Percentiles rank a stretch among this genome's conserved stretches.
Evolutionary conservation across 2,329 filamentous ascomycete genomes (phyloP).

Genomic region (Peltaster fructicola): DNA sequence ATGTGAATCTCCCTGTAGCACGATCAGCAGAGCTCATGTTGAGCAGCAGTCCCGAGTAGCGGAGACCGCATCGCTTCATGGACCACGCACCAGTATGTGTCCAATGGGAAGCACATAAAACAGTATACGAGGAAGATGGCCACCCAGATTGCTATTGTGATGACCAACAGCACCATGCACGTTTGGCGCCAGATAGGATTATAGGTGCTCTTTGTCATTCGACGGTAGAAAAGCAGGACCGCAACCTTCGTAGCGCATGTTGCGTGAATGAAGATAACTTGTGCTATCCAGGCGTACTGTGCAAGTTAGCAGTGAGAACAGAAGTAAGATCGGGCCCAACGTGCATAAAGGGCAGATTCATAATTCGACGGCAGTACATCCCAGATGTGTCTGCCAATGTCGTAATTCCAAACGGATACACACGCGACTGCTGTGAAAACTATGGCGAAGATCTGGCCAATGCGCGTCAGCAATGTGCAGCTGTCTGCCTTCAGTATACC

Average conservation of each 20-base stretch:
- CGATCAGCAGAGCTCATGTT: neutral
- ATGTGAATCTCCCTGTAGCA: constrained; percentile 17
- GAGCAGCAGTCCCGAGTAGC: too few species aligned
- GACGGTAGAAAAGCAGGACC: constrained; percentile 25
- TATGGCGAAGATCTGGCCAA: constrained; percentile 10
- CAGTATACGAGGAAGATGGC: constrained; percentile 17
- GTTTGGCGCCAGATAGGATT: too few species aligned
- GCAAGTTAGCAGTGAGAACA: too few species aligned
- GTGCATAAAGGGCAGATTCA: too few species aligned
- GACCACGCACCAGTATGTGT: constrained; percentile 21
- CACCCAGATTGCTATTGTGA: constrained; percentile 21
- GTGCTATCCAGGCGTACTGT: constrained; percentile 17
- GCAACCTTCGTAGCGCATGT: constrained; percentile 21
- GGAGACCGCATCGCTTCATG: too few species aligned
- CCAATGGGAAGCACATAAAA: constrained; percentile 21
- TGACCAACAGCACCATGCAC: too few species aligned
- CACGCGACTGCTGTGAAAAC: constrained; percentile 10
- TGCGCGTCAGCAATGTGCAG: too few species aligned
- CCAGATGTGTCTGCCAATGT: constrained; percentile 22
- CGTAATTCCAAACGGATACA: constrained; percentile 10
- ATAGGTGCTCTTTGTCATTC: constrained; percentile 21
- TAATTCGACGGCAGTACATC: constrained; percentile 11
- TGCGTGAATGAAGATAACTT: constrained; percentile 18
- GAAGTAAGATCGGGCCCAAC: too few species aligned
- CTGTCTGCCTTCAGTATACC: too few species aligned